Base-by-base conservation (phyloP, 305 asterid genomes). In the Fraxinus latifolia region DNA sequence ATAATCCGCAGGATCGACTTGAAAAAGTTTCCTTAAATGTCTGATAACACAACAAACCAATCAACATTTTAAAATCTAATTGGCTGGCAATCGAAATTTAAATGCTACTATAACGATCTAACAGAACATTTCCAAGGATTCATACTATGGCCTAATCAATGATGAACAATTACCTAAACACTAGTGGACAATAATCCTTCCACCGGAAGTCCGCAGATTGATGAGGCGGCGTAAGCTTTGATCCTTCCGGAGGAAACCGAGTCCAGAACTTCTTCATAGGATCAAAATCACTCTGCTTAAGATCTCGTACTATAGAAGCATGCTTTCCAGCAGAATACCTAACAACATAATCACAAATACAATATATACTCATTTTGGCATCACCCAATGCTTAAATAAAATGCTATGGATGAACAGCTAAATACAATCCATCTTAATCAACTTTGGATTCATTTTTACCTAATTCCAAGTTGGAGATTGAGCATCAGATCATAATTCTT, bases 1-100 rank as follows among this genome's bases (percentile, higher is more conserved):
- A 88, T 96, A 96, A 91, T 93, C 98, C 11, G 97, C 99, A 19
- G 98, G 95, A 90, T 96, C 99, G 25, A 96, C 92, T 90, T 91
- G 97, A 87, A 96, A 96, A 60, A 92, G 90, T 83, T 93, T 91
- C 87, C 99, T 92, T 79, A 96, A 90, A 83, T 91, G 91, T 79
- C 99, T 96, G 89, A 79, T 79, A 67, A 74, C 9, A 80, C 62
- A 77, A 87, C 27, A 80, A 82, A 65, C 15, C 84, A 84, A 82
- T 70, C 74, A 84, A 4, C 15, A 65, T 79, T 81, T 23, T 58
- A 86, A 84, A 76, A 81, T 42, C 31, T 47, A 79, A 33, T 70
- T 76, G 80, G 17, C 74, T 29, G 39, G 55, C 39, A 82, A 79
- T 37, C 60, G 39, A 72, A 44, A 19, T 17, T 15, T n/a, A 76